Percentiles rank a stretch among this genome's conserved stretches.
phyloP scores from a whole-genome alignment of 129 eudicot species.

The Flaveria ramosissima region DNA sequence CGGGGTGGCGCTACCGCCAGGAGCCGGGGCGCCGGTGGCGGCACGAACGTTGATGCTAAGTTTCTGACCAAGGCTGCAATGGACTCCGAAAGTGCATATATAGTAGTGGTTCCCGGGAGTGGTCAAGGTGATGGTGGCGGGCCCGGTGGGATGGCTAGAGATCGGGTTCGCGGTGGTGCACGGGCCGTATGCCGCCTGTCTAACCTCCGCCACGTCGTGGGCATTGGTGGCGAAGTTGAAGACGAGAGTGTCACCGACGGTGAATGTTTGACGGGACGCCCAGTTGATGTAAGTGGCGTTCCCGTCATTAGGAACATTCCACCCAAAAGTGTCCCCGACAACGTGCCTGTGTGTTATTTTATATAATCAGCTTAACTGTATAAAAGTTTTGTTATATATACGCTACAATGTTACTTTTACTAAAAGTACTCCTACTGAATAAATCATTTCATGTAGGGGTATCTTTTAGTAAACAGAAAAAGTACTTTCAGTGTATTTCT shows the following conservation, averaged over 20 bases:
- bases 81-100: constrained; percentile 39
- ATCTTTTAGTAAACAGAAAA: too few relatives aligned
- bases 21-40: not conserved
- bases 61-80: constrained; percentile 42
- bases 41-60: constrained; percentile 39
- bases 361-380: not conserved
- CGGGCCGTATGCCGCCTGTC: constrained; percentile 40
- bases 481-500: too few relatives aligned
- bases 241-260: constrained; percentile 41
- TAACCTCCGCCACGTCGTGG: constrained; percentile 47
- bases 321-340: constrained; percentile 45
- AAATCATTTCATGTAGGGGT: too few relatives aligned
- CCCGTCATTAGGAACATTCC: constrained; percentile 40
- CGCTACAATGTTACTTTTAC: too few relatives aligned
- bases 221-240: constrained; percentile 47
- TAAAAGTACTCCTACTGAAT: not conserved
- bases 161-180: constrained; percentile 45
- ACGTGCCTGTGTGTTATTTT: constrained; percentile 9
- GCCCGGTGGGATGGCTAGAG: constrained; percentile 16
- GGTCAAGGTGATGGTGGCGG: constrained; percentile 35
- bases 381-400: too few relatives aligned
- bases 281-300: constrained; percentile 38
- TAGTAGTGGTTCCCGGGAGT: constrained; percentile 45
- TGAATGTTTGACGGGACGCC: constrained; percentile 37
- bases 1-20: constrained; percentile 21